phyloP scores from a whole-genome alignment of 2,329 filamentous ascomycete genomes.

The Aspergillus terreus region DNA sequence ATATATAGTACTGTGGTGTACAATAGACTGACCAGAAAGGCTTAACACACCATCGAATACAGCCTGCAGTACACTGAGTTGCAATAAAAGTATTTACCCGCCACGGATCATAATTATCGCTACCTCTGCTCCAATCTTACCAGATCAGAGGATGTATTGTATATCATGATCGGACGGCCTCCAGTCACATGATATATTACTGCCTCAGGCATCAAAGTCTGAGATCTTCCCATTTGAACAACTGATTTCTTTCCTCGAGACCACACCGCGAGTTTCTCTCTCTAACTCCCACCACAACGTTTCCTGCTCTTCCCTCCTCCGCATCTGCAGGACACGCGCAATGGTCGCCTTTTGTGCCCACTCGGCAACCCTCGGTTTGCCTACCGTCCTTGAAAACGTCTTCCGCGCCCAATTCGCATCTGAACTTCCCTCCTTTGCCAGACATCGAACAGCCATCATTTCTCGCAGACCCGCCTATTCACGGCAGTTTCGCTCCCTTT shows the following conservation, averaged over 20 bases:
- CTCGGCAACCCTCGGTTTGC: conserved; percentile 23
- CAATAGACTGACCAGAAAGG: too few species aligned
- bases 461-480: conserved; percentile 1
- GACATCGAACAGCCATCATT: conserved; percentile 4
- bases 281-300: not conserved
- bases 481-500: conserved; percentile 3
- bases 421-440: conserved; percentile 8
- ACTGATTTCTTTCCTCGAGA: not conserved
- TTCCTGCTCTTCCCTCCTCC: not conserved
- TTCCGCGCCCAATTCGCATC: conserved; percentile 20
- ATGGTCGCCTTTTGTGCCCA: conserved; percentile 22
- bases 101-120: too few species aligned
- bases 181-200: too few species aligned
- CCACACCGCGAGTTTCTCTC: not conserved
- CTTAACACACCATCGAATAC: too few species aligned
- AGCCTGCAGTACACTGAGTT: too few species aligned
- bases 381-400: conserved; percentile 21
- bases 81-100: too few species aligned
- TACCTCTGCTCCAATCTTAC: too few species aligned
- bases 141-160: too few species aligned
- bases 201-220: too few species aligned
- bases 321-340: not conserved
- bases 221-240: too few species aligned
- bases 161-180: too few species aligned
- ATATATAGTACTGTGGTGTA: too few species aligned